Evolutionary conservation across 1,284 basidiomycete genomes (phyloP), one percentile per base, ranked within the genome.

Genomic region (Heterobasidion annosum): DNA sequence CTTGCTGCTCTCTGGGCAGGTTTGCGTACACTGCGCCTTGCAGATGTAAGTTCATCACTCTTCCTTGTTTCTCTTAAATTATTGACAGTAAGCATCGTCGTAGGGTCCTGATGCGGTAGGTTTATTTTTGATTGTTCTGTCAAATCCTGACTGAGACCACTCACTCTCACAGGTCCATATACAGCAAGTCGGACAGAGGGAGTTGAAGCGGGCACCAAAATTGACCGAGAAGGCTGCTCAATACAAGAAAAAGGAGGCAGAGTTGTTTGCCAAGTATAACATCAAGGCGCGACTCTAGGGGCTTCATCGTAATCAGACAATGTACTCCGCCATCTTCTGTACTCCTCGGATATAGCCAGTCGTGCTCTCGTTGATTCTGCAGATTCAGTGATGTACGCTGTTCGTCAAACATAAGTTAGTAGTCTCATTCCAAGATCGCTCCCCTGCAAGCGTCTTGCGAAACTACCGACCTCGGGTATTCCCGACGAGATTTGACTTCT

Each of bases 121-220:
- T 61, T 40, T 33, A 19, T 8, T 13, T 8, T 34, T 34, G 45
- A 9, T 42, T 42, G 34, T 55, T 6, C 37, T 57, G 25, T 3
- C 34, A 8, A n/a, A 56, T 54, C 52, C 52, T 54, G 50, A 60
- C 53, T 51, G 25, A 47, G 18, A 16, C 25, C 45, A 47, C 3
- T 13, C 9, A 8, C 42, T 0, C 34, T 43, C 34, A 32, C 58
- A 90, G 79, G 92, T 98, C 5, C 95, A 98, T 69, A 86, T 95
- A 52, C 92, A 95, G 69, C 95, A 98, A 72, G 88, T 97, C 52
- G 94, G 93, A 9, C 89, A 89, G 67, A 73, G 83, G 49, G 93
- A 97, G 70, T 72, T 94, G 57, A 87, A 80, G 70, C 80, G 90
- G 47, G 88, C 81, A 1, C 74, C 77, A 1, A 74, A 60, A 8